These are phyloP conservation scores for Fomitopsis schrenkii DNA, from an alignment of 1,284 basidiomycete species.

Conservation along the genomic window DNA sequence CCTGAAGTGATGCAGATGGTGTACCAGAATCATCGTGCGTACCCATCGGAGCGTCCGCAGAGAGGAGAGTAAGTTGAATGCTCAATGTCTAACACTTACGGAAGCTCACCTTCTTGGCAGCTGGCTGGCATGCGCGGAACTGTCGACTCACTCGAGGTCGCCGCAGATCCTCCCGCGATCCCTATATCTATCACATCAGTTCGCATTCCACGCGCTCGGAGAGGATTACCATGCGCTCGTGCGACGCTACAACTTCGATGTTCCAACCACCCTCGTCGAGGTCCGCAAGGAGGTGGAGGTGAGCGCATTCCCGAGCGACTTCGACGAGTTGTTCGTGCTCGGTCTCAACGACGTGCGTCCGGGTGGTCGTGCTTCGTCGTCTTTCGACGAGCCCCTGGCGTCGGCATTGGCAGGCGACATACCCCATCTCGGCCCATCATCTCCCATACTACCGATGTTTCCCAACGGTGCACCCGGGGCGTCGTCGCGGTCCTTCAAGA, in stretches of 20 bases:
- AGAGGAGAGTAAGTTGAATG: constrained; percentile 23
- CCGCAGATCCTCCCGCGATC: constrained; percentile 60
- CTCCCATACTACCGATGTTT: constrained; percentile 65
- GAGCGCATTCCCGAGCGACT: constrained; percentile 40
- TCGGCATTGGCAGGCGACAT: constrained; percentile 68
- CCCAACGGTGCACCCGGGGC: constrained; percentile 62
- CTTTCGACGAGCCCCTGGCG: constrained; percentile 76
- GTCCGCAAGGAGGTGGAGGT: constrained; percentile 72
- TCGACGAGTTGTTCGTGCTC: constrained; percentile 51
- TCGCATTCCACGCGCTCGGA: constrained; percentile 70
- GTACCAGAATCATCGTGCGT: constrained; percentile 9
- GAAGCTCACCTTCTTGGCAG: constrained; percentile 30
- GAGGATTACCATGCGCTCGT: constrained; percentile 80
- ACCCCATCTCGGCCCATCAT: constrained; percentile 44
- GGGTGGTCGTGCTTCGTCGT: constrained; percentile 38
- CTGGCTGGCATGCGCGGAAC: constrained; percentile 73
- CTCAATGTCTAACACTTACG: not conserved
- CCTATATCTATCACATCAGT: constrained; percentile 79
- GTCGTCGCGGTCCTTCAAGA: constrained; percentile 39
- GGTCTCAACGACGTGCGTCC: constrained; percentile 37
- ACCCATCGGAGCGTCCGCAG: constrained; percentile 5
- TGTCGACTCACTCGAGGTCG: constrained; percentile 66
- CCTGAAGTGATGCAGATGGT: constrained; percentile 45
- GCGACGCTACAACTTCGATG: constrained; percentile 60
- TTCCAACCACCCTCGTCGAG: constrained; percentile 57